Conservation (phyloP, 2,329 filamentous ascomycete genomes). For the Paecilomyces niveus region DNA sequence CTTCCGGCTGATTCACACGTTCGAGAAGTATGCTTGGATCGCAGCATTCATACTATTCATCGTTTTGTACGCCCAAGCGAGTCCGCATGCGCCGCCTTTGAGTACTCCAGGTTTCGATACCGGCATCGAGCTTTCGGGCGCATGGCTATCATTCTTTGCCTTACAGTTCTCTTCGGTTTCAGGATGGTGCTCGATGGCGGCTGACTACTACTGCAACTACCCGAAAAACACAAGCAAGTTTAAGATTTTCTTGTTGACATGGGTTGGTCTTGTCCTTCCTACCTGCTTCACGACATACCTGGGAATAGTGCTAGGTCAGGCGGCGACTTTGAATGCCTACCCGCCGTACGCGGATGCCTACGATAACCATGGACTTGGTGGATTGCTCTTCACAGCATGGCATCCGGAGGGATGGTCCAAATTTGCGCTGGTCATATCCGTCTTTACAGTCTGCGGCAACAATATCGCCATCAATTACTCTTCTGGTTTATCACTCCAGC, state of each 20-base stretch:
- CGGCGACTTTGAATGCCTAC: neutral
- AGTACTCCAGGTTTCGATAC: neutral
- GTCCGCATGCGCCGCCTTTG: slow-evolving; percentile 6
- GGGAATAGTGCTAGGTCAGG: neutral
- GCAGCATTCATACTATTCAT: slow-evolving; percentile 16
- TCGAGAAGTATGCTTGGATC: slow-evolving; percentile 21
- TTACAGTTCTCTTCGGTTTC: neutral
- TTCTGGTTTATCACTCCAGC: slow-evolving; percentile 12
- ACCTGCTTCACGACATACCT: neutral
- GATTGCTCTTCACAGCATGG: neutral
- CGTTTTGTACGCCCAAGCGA: slow-evolving; percentile 8
- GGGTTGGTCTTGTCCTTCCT: neutral
- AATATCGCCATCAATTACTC: slow-evolving; percentile 14
- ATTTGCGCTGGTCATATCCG: neutral
- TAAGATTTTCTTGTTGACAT: neutral
- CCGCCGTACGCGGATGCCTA: neutral
- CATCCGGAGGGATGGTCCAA: neutral
- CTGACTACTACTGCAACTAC: neutral
- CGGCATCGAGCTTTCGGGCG: slow-evolving; percentile 13
- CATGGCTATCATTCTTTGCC: slow-evolving; percentile 6
- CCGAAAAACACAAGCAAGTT: neutral
- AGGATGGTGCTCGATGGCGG: neutral
- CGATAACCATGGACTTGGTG: neutral
- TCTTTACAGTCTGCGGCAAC: slow-evolving; percentile 6
- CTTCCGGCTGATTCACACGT: slow-evolving; percentile 14